Percentiles rank a stretch among this genome's conserved stretches.
phyloP scores from a whole-genome alignment of 2,329 filamentous ascomycete genomes.

The Graphiopsis chlorocephala region DNA sequence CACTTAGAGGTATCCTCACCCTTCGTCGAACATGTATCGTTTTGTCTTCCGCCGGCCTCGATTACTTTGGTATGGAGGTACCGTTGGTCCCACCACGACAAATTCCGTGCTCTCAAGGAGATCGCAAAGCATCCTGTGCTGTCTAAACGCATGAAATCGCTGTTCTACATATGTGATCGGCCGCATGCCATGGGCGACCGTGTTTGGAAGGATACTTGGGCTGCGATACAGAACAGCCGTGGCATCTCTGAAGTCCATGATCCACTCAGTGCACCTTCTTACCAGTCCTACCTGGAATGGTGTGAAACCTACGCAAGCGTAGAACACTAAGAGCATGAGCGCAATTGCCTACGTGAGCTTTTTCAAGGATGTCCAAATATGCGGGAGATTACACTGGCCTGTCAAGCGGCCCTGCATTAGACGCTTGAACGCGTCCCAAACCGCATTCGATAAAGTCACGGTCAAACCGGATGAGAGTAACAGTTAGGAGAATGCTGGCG shows the following conservation, averaged over 20 bases:
- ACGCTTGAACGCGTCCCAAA: neutral
- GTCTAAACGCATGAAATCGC: neutral
- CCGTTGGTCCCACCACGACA: neutral
- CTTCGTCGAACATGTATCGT: neutral
- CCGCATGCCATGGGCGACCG: neutral
- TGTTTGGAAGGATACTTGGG: neutral
- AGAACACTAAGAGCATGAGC: neutral
- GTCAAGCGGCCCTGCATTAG: neutral
- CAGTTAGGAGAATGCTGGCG: neutral
- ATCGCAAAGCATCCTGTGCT: neutral
- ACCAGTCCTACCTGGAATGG: neutral
- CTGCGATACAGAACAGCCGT: neutral
- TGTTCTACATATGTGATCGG: neutral
- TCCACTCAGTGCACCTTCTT: neutral
- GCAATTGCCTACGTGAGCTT: neutral
- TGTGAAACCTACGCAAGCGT: neutral
- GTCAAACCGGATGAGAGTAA: neutral
- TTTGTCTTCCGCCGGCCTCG: neutral
- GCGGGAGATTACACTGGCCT: neutral
- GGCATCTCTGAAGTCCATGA: neutral
- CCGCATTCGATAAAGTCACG: neutral
- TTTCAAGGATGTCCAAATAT: neutral
- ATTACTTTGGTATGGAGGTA: neutral
- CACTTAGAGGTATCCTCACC: neutral
- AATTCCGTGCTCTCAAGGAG: neutral